phyloP scores from a whole-genome alignment of 257 asterid species.

The Mitragyna speciosa region DNA sequence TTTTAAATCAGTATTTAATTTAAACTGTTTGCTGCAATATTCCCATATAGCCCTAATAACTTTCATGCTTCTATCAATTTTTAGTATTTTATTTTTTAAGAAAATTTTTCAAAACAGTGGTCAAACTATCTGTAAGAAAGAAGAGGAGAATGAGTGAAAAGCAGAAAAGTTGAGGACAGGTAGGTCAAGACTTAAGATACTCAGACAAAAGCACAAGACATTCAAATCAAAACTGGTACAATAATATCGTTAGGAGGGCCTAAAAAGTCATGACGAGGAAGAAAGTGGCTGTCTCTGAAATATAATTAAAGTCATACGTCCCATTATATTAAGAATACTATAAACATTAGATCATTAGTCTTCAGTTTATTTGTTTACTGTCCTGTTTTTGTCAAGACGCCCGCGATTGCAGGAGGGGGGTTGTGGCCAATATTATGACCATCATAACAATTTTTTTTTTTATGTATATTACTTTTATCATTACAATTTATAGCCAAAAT shows the following conservation, averaged over 20 bases:
- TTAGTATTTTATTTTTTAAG: background rate
- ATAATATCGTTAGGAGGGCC: conserved; percentile 28
- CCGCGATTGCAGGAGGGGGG: conserved; percentile 27
- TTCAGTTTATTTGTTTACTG: conserved; percentile 28
- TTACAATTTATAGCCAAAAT: background rate
- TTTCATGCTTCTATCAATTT: background rate
- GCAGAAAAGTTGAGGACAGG: conserved; percentile 11
- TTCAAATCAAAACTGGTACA: conserved; percentile 34
- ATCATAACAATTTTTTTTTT: background rate
- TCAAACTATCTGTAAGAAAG: background rate
- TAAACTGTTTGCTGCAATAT: background rate
- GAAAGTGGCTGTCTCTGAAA: conserved; percentile 31
- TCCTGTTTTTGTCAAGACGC: conserved; percentile 30
- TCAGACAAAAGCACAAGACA: conserved; percentile 24
- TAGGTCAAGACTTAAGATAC: conserved; percentile 26
- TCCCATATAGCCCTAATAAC: background rate
- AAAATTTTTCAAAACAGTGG: background rate
- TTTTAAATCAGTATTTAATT: background rate
- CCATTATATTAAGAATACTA: background rate
- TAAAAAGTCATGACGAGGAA: conserved; percentile 39
- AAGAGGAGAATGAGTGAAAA: background rate
- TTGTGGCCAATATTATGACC: conserved; percentile 11
- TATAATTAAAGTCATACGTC: conserved; percentile 27
- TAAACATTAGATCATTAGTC: background rate
- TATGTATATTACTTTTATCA: background rate